Conservation (phyloP, 1,284 basidiomycete species). For the Puccinia coronata region DNA sequence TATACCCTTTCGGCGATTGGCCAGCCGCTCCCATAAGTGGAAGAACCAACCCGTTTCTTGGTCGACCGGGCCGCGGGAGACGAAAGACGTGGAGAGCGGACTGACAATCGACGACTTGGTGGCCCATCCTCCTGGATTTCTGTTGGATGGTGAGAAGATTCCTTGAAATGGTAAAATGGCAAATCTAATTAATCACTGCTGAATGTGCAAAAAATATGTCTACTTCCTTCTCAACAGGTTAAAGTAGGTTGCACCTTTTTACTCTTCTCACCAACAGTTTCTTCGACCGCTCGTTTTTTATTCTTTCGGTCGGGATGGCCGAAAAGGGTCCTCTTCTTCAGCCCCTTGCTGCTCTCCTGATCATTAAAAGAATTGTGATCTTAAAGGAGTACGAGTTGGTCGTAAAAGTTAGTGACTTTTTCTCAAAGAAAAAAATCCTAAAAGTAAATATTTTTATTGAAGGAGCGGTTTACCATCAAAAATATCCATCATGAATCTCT, state of each 20-base stretch:
- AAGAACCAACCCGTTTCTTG: background rate
- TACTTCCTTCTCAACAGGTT: background rate
- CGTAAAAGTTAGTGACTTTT: background rate
- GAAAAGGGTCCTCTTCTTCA: constrained; percentile 5
- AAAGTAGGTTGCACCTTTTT: background rate
- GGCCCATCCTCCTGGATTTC: background rate
- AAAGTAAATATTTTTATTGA: no score
- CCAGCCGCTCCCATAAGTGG: background rate
- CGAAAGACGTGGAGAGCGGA: background rate
- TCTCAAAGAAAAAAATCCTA: no score
- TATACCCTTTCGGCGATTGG: background rate
- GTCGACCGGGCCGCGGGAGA: constrained; percentile 1
- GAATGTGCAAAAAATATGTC: background rate
- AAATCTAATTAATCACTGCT: no score
- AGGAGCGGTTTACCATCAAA: background rate
- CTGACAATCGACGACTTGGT: background rate
- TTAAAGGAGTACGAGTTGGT: background rate
- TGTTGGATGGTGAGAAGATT: background rate
- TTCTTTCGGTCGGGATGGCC: background rate
- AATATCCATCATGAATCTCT: background rate
- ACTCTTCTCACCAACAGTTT: background rate
- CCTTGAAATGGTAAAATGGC: background rate
- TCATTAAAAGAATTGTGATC: background rate
- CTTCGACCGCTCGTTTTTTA: constrained; percentile 11
- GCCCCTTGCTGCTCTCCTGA: background rate